These are phyloP conservation scores for Bathelium albidoporum DNA, from an alignment of 495 filamentous ascomycete genomes.

Conservation along the genomic window DNA sequence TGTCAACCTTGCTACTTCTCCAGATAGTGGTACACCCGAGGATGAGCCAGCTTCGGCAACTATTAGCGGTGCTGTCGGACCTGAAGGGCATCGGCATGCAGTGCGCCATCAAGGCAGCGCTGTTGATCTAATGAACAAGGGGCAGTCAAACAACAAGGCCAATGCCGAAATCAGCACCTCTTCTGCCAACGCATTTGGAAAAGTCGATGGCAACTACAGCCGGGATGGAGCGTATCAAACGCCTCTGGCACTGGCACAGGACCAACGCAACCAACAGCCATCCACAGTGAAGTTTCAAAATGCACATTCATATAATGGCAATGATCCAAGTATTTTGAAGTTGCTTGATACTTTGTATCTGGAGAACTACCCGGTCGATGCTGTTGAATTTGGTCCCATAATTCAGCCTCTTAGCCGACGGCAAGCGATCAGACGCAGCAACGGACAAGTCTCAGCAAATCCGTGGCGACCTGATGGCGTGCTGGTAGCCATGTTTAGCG, in stretches of 20 bases:
- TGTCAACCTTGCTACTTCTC: not conserved
- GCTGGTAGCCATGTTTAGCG: conserved; percentile 76
- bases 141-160: conserved; percentile 63
- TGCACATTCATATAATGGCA: conserved; percentile 70
- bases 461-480: conserved; percentile 78
- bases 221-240: conserved; percentile 25
- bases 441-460: conserved; percentile 35
- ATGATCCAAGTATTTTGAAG: conserved; percentile 76
- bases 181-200: conserved; percentile 73
- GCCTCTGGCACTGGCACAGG: conserved; percentile 21
- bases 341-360: conserved; percentile 82
- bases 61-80: not conserved
- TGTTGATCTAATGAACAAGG: conserved; percentile 68
- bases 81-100: conserved; percentile 5
- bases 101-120: conserved; percentile 62
- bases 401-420: conserved; percentile 60
- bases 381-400: conserved; percentile 66
- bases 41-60: not conserved
- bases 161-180: conserved; percentile 75
- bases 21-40: not conserved
- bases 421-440: conserved; percentile 52
- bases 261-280: conserved; percentile 23
- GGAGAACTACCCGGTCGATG: conserved; percentile 79
- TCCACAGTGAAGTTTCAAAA: conserved; percentile 24
- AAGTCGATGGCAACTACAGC: conserved; percentile 58